phyloP scores from a whole-genome alignment of 805 yeast genomes.

The Yamadazyma endophytica region DNA sequence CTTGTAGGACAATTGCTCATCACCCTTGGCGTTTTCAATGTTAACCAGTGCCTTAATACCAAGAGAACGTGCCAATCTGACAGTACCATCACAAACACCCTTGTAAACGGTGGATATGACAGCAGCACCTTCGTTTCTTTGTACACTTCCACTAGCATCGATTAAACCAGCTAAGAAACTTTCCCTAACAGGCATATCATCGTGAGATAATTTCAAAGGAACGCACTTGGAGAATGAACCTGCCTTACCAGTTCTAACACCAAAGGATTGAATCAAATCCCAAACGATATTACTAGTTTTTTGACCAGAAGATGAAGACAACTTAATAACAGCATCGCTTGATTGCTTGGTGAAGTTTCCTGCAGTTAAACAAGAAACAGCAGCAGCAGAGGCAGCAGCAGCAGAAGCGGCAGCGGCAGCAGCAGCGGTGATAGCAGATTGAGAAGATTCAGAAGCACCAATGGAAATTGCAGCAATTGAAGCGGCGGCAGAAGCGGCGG shows the following conservation, averaged over 20 bases:
- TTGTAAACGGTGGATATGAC: conserved; percentile 20
- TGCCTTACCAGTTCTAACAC: conserved; percentile 13
- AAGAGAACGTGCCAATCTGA: conserved; percentile 38
- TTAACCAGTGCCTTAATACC: conserved; percentile 36
- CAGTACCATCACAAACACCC: conserved; percentile 31
- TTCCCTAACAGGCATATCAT: conserved; percentile 39
- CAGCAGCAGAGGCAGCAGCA: no score
- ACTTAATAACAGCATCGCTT: not conserved
- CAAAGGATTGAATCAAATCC: conserved; percentile 15
- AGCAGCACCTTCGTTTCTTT: conserved; percentile 3
- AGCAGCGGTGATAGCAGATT: conserved; percentile 1
- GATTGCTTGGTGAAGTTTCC: not conserved
- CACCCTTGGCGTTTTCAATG: conserved; percentile 12
- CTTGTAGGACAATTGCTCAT: conserved; percentile 10
- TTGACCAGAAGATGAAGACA: conserved; percentile 2
- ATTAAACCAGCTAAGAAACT: conserved; percentile 41
- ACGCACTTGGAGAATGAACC: conserved; percentile 10
- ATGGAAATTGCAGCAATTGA: no score
- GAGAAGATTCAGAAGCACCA: no score
- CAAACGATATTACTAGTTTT: conserved; percentile 16
- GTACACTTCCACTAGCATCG: conserved; percentile 35
- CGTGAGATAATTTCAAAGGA: conserved; percentile 30
- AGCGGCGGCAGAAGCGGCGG: no score
- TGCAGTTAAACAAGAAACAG: conserved; percentile 3
- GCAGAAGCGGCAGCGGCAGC: not conserved